phyloP scores from a whole-genome alignment of 345 rosid species.

The Erodium maritimum region DNA sequence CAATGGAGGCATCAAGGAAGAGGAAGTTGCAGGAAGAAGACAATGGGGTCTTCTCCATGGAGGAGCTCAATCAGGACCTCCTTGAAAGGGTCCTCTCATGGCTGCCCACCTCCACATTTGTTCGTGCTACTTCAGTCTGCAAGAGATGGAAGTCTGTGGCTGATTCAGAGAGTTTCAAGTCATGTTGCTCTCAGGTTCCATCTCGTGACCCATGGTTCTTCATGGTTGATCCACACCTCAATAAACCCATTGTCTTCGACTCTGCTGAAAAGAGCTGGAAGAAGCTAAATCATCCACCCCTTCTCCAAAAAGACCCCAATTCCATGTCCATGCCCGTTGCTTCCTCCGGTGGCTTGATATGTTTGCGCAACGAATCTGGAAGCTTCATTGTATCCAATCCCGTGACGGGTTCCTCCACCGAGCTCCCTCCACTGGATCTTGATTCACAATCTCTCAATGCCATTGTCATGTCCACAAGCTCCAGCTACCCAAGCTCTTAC shows the following conservation, averaged over 20 bases:
- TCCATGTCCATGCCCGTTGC: conserved; percentile 47
- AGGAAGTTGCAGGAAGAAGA: conserved; percentile 38
- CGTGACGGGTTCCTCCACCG: conserved; percentile 41
- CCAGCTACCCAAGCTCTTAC: conserved; percentile 22
- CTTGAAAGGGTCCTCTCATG: conserved; percentile 78
- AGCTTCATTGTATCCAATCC: conserved; percentile 51
- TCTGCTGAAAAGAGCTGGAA: conserved; percentile 59
- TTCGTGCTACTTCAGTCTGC: conserved; percentile 62
- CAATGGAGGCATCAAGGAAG: conserved; percentile 37
- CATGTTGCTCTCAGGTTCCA: conserved; percentile 61
- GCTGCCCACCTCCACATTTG: conserved; percentile 63
- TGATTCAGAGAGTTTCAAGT: conserved; percentile 55
- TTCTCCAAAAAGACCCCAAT: conserved; percentile 13
- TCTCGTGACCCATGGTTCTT: conserved; percentile 77
- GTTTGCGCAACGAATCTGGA: conserved; percentile 42
- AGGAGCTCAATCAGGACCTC: conserved; percentile 62
- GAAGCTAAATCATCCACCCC: conserved; percentile 33
- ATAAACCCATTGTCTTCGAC: conserved; percentile 45
- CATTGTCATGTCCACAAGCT: conserved; percentile 40
- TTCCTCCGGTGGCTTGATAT: conserved; percentile 68
- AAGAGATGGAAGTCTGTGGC: conserved; percentile 71
- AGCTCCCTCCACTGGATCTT: conserved; percentile 25
- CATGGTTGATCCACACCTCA: conserved; percentile 39
- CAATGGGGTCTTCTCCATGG: conserved; percentile 31
- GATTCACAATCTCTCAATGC: conserved; percentile 43